Evolutionary conservation across 2,329 filamentous ascomycete species (phyloP), one percentile per base, ranked within the genome.

Genomic region (Pseudopyrenochaeta lycopersici): DNA sequence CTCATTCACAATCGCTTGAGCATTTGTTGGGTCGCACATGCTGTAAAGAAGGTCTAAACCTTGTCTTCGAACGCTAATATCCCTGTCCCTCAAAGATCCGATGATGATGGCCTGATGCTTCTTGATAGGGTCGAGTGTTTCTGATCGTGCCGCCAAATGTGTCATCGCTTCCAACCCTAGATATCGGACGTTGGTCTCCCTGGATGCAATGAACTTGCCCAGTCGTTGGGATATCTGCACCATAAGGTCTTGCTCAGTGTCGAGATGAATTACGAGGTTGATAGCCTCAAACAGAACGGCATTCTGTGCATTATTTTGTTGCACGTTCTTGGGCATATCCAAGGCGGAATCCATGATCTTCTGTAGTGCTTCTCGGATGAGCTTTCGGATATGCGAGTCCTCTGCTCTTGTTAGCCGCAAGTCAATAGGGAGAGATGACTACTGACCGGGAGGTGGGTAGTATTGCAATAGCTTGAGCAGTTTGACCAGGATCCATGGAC

Each of bases 281-380:
- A 99, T 99, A 20, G 95, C 96, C 80, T 99, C 95, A 70, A 99
- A 99, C 1, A 99, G 83, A 12, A 99, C 92, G 0, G 95, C 95
- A 71, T 99, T 99, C 72, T 98, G 95, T 0, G 95, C 95, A 73
- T 99, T 99, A 77, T 99, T 99, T 74, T 99, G 95, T 77, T 99
- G 95, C 14, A 99, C 95, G 68, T 99, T 99, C 80, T 98, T 99
- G 47, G 92, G 95, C 72, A 91, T 88, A 71, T 98, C 94, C 82
- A 96, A 88, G 1, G 95, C 94, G 32, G 91, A 82, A 68, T 97
- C 92, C 73, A 99, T 83, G 40, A 98, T 96, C 75, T 90, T 92
- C 73, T 96, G 91, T 42, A 99, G 79, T 1, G 93, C 94, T 71
- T 97, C 90, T 41, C 95, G 89, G 60, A 99, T 95, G 78, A 99